Evolutionary conservation across 129 eudicot species (phyloP), one percentile per base, ranked within the genome.

Genomic region (Pittosporum tobira): DNA sequence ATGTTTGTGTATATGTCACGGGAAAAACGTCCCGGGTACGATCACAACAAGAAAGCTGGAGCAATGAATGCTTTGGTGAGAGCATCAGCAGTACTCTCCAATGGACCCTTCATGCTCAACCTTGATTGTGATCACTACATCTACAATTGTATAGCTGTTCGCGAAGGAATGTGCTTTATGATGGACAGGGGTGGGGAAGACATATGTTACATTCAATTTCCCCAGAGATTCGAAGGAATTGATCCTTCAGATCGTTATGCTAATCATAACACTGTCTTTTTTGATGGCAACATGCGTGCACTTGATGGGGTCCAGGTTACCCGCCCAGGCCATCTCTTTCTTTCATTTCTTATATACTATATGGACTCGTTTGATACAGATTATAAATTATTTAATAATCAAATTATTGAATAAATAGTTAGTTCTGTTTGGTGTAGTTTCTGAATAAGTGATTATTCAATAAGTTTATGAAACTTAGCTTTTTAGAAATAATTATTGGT

Each of bases 1-100:
- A 85, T 89, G 95, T 85, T 89, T 47, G 95, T 89, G n/a, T 89
- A 85, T 22, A 61, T 89, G 73, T 89, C 97, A 2, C 77, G 94
- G 37, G 97, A 89, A 65, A 89, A 89, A 69, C 72, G 97, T 4
- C 81, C 88, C 0, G 97, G 95, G 2, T 89, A 89, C 43, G 97
- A 89, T 71, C 97, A 89, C 36, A 89, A 89, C 78, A 89, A 89
- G 75, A 89, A 89, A 74, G 97, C 97, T 1, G 97, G 97, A n/a
- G 97, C 97, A 20, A 89, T 89, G 97, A 89, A 89, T 20, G 88
- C 94, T 0, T 79, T 89, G 25, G 97, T 89, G 1, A 77, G 97
- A 47, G 73, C 95, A 48, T 85, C 97, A 0, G 95, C 97, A 0
- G 48, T 89, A 40, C 54, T 89, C 18, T 89, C 97, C 9, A 89